Evolutionary conservation across 179 eudicot species (phyloP), one percentile per base, ranked within the genome.

Genomic region (Beta lomatogona): DNA sequence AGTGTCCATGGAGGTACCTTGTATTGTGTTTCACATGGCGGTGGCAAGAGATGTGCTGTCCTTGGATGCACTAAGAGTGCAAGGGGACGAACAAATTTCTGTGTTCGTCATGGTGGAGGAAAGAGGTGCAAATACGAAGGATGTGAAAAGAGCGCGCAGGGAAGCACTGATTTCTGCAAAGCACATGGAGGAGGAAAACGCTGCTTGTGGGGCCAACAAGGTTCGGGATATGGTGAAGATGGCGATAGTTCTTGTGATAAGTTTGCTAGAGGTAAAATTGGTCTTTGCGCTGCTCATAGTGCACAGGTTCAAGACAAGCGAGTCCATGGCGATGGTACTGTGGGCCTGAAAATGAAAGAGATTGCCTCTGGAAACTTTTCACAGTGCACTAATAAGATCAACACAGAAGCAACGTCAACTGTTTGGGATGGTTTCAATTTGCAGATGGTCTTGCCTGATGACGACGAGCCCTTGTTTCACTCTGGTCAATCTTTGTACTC

Each of bases 31-130:
- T 82, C 88, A 21, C 97, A 93, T 75, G 97, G 97, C 18, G 94
- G 97, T 25, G 97, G 97, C 2, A 92, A 92, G 83, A 86, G 97
- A 63, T 92, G 97, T 73, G 90, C 86, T 2, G 65, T 77, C 53
- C 78, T 84, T 1, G 89, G 79, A 16, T 92, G 97, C 79, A 88
- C 90, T 22, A 87, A 82, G 81, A 92, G 97, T 48, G 97, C 97
- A 8, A 85, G 94, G 65, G 94, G 97, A 0, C 83, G 89, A 11
- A 89, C 93, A 3, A 78, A 79, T 75, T 90, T 77, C n/a, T 92
- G 97, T 73, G 93, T 92, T 22, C 88, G 91, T 57, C 97, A 92
- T 75, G 97, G 97, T 28, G 97, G 97, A 41, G 97, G 95, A 0
- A 90, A 87, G 79, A 84, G 97, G 78, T 93, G 97, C 79, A 77